phyloP scores from a whole-genome alignment of 305 asterid genomes.

The Solanum hybrid region DNA sequence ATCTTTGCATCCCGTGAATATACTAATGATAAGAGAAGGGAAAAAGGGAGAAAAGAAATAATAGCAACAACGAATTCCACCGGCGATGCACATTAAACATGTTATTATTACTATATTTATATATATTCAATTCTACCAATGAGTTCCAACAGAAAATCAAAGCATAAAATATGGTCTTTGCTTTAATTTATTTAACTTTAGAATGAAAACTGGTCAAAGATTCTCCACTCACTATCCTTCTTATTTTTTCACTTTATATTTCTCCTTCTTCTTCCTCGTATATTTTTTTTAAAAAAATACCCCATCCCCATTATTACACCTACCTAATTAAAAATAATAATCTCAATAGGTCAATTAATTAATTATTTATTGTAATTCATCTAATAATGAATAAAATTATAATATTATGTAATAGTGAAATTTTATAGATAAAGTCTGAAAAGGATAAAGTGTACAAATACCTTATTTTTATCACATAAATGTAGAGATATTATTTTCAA shows the following conservation, averaged over 20 bases:
- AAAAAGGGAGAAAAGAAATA: neutral
- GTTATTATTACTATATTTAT: neutral
- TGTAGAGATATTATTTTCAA: neutral
- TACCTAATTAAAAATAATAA: neutral
- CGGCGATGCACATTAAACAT: neutral
- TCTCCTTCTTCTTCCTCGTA: neutral
- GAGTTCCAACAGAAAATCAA: neutral
- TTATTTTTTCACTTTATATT: neutral
- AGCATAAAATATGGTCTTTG: neutral
- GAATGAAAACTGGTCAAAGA: neutral
- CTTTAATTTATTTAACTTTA: neutral
- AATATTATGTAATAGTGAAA: neutral
- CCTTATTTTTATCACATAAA: neutral
- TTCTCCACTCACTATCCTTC: neutral
- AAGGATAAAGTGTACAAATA: no score
- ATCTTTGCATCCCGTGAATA: neutral
- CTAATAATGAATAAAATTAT: neutral
- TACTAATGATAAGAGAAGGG: neutral
- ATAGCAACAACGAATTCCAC: neutral
- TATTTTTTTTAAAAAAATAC: neutral
- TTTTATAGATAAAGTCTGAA: neutral
- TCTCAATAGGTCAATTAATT: no score
- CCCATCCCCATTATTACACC: neutral
- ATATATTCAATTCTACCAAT: neutral
- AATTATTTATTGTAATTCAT: neutral